Conservation (phyloP, 495 filamentous ascomycete genomes). For the Cercophora newfieldiana region DNA sequence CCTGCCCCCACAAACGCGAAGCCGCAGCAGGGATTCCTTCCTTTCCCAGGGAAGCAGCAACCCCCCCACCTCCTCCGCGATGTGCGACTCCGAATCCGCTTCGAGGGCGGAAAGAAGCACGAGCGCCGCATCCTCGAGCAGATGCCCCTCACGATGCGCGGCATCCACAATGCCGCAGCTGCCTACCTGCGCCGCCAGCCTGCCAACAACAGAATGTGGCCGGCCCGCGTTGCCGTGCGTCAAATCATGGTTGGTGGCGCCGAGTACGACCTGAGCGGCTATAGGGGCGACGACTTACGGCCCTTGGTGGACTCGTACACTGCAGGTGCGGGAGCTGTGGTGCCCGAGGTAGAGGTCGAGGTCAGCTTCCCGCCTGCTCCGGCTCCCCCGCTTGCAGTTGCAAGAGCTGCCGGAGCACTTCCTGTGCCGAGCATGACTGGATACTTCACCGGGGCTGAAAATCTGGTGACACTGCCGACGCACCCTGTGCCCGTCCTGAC, state of each 20-base stretch:
- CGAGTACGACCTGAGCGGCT: slow-evolving; percentile 36
- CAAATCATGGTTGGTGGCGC: slow-evolving; percentile 27
- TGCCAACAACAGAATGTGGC: neutral
- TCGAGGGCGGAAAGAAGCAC: slow-evolving; percentile 19
- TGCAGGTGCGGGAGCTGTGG: neutral
- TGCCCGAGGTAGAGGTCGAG: slow-evolving; percentile 2
- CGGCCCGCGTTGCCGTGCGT: slow-evolving; percentile 27
- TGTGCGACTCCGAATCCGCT: slow-evolving; percentile 34
- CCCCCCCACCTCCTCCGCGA: slow-evolving; percentile 2
- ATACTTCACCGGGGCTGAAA: neutral
- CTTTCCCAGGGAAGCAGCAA: slow-evolving; percentile 1
- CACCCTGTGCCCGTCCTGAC: neutral
- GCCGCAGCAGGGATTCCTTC: neutral
- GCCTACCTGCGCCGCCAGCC: slow-evolving; percentile 28
- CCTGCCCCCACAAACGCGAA: neutral
- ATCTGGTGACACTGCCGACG: neutral
- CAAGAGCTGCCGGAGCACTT: neutral
- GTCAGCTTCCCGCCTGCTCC: neutral
- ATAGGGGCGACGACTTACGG: slow-evolving; percentile 31
- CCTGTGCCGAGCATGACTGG: neutral
- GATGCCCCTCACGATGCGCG: slow-evolving; percentile 15
- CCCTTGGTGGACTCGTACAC: slow-evolving; percentile 19
- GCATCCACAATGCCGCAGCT: slow-evolving; percentile 31
- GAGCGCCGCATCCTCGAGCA: slow-evolving; percentile 31
- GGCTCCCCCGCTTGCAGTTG: neutral